Evolutionary conservation across 164 flowering plant genomes (phyloP).

Genomic region (Tinospora cordifolia): DNA sequence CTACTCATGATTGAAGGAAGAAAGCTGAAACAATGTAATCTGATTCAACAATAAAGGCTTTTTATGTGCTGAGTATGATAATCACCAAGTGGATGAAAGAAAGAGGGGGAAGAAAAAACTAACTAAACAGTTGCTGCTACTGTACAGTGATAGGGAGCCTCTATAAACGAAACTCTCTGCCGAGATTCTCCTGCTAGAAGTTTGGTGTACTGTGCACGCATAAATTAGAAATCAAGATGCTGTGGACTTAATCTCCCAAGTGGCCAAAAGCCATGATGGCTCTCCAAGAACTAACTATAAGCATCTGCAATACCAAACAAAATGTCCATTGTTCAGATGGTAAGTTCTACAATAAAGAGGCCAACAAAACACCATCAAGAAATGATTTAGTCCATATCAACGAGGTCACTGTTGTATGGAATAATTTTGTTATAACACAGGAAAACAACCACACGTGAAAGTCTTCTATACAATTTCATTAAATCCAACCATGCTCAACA

Average conservation of each 20-base stretch:
- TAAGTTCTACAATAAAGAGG: not conserved
- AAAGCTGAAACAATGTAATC: not conserved
- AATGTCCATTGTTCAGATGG: not conserved
- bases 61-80: not conserved
- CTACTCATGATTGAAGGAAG: not conserved
- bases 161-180: not conserved
- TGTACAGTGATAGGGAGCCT: not conserved
- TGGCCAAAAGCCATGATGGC: not conserved
- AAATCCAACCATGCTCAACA: too few relatives aligned
- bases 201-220: not conserved
- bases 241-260: not conserved
- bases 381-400: not conserved
- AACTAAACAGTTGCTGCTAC: constrained; percentile 1
- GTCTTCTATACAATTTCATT: too few relatives aligned
- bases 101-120: not conserved
- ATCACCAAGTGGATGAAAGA: not conserved
- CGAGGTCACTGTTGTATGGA: not conserved
- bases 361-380: not conserved
- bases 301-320: not conserved
- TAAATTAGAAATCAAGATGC: not conserved
- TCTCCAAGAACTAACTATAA: not conserved
- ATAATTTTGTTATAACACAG: not conserved
- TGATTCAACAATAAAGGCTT: not conserved
- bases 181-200: not conserved
- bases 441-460: not conserved